A percentile compares a stretch with the other conserved stretches of the same genome.
Evolutionary conservation across 768 basidiomycete genomes (phyloP).

Genomic region (Cystofilobasidium macerans): DNA sequence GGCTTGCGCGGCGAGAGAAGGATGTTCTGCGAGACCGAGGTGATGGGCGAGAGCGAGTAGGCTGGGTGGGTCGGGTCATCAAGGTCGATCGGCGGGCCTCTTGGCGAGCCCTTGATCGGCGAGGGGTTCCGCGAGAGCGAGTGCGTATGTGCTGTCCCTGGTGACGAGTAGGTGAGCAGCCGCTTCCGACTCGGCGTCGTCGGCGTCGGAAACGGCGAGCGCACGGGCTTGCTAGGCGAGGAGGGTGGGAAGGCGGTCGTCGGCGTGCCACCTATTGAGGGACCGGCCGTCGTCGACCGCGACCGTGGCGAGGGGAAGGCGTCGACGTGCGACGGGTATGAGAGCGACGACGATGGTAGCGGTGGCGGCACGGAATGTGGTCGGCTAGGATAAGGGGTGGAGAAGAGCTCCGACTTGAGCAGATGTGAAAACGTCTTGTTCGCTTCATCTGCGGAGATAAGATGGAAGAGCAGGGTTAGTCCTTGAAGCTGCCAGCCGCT

Average conservation of each 20-base stretch:
- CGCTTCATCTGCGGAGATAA: slow-evolving; percentile 39
- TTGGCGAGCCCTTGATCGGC: slow-evolving; percentile 17
- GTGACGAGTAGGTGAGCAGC: slow-evolving; percentile 36
- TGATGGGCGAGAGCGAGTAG: slow-evolving; percentile 82
- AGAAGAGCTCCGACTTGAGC: slow-evolving; percentile 42
- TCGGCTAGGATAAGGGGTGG: slow-evolving; percentile 30
- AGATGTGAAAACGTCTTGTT: slow-evolving; percentile 42
- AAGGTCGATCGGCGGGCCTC: slow-evolving; percentile 40
- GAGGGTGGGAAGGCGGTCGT: slow-evolving; percentile 32
- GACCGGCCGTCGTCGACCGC: background rate
- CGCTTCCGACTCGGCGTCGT: slow-evolving; percentile 37
- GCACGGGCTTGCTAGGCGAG: slow-evolving; percentile 23
- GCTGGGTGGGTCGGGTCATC: slow-evolving; percentile 78
- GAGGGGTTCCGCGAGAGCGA: slow-evolving; percentile 37
- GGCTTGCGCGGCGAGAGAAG: slow-evolving; percentile 74
- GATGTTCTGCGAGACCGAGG: slow-evolving; percentile 65
- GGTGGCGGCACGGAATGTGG: slow-evolving; percentile 15
- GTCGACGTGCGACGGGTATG: slow-evolving; percentile 51
- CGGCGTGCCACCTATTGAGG: slow-evolving; percentile 25
- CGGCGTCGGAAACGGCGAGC: slow-evolving; percentile 30
- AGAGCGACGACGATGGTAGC: slow-evolving; percentile 36
- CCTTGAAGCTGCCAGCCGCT: background rate
- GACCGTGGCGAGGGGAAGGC: slow-evolving; percentile 9
- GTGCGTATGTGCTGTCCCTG: slow-evolving; percentile 44
- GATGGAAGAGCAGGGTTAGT: background rate